Base-by-base conservation (phyloP, 306 rosid species). In the Quercus parvula region DNA sequence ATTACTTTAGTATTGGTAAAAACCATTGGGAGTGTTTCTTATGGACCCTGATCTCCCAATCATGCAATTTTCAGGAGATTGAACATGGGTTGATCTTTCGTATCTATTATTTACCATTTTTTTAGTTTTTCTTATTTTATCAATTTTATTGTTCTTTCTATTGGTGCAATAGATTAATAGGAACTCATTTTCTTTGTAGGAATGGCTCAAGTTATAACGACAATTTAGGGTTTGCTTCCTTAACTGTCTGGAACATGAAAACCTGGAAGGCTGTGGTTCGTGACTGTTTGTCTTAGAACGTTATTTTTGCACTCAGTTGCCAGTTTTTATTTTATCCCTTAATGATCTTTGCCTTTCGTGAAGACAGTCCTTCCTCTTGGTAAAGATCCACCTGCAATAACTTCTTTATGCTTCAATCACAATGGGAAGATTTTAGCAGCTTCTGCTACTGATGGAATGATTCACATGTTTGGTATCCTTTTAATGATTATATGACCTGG, bases 401-500 rank as follows among this genome's bases (percentile, higher is more conserved):
- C 97, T 46, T 94, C 99, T 68, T 76, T 94, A 41, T 90, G 99
- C 86, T 94, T 94, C 90, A 94, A 92, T 85, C 99, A 94, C 87
- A 94, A 94, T 61, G 99, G 99, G 77, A 94, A 94, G 84, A 89
- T 94, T 86, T 88, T 94, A 85, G 99, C 97, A 28, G 99, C 99
- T 49, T 81, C 97, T 73, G 99, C 99, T 18, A 78, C 88, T 64
- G 99, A 94, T 85, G 99, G 99, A 86, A 92, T 92, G 99, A 94
- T 94, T 86, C 97, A 94, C 87, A 91, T 94, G 94, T 94, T 94
- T 81, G 99, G 99, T 94, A 92, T 94, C 99, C 99, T 94, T 94
- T 19, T 27, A 44, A n/a, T 27, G n/a, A 28, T 81, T 33, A 62
- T 63, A 76, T 52, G 70, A 52, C 58, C 78, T 77, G 58, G 61